phyloP scores from a whole-genome alignment of 305 asterid genomes.

The Fraxinus dipetala region DNA sequence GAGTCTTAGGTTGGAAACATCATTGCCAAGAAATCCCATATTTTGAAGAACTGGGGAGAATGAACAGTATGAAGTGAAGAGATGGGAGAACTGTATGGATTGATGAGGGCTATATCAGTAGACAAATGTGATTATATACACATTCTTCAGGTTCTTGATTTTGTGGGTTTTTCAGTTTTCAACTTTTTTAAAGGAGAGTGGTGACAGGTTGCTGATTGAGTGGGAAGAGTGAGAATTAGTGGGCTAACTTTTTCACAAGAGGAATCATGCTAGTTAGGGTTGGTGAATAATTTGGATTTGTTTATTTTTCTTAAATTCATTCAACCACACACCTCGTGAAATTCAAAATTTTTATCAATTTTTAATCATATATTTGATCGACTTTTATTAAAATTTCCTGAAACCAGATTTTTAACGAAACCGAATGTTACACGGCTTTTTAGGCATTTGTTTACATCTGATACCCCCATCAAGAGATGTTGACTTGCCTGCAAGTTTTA shows the following conservation, averaged over 20 bases:
- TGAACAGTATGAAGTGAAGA: background rate
- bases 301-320: background rate
- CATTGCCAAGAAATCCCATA: conserved; percentile 43
- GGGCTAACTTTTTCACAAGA: conserved; percentile 27
- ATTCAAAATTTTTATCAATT: no score
- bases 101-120: background rate
- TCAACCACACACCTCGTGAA: background rate
- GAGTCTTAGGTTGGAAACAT: conserved; percentile 37
- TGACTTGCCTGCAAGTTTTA: background rate
- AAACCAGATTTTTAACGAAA: background rate
- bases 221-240: conserved; percentile 38
- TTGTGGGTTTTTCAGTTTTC: background rate
- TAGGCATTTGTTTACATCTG: conserved; percentile 5
- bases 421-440: conserved; percentile 25
- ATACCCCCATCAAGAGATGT: background rate
- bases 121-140: conserved; percentile 3
- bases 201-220: conserved; percentile 16
- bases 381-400: no score
- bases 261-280: conserved; percentile 30
- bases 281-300: conserved; percentile 18
- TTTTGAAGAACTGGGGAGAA: background rate
- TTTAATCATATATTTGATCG: no score
- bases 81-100: background rate
- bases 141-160: background rate
- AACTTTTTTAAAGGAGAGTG: background rate